These are phyloP conservation scores for Zopfia rhizophila DNA, from an alignment of 2,329 filamentous ascomycete species.

Conservation along the genomic window DNA sequence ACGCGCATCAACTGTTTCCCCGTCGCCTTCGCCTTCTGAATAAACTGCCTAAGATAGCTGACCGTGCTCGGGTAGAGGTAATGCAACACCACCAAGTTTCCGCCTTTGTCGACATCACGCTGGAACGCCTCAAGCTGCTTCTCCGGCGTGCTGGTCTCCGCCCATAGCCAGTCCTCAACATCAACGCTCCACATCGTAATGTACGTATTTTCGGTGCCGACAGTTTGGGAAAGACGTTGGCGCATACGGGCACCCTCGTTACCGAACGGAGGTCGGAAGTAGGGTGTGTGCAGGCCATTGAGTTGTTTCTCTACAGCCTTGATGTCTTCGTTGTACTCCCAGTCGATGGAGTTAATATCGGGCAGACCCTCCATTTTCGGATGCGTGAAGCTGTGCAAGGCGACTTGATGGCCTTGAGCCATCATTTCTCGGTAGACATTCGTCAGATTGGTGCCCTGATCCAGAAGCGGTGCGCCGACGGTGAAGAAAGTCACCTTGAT, in stretches of 20 bases:
- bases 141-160: conserved; percentile 68
- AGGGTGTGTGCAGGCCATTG: conserved; percentile 53
- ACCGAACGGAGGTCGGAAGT: conserved; percentile 77
- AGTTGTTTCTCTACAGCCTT: conserved; percentile 56
- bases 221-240: conserved; percentile 65
- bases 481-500: conserved; percentile 79
- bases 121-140: conserved; percentile 74
- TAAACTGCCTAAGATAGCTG: conserved; percentile 71
- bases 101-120: conserved; percentile 70
- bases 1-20: conserved; percentile 74
- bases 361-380: conserved; percentile 71
- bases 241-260: conserved; percentile 74
- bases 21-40: conserved; percentile 70
- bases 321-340: conserved; percentile 70
- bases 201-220: conserved; percentile 61
- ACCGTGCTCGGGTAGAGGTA: conserved; percentile 74
- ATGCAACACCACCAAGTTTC: conserved; percentile 74
- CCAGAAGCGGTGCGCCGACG: conserved; percentile 70
- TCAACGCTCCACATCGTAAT: conserved; percentile 77
- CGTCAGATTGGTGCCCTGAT: conserved; percentile 69
- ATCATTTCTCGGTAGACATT: conserved; percentile 72
- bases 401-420: conserved; percentile 72
- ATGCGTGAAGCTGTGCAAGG: conserved; percentile 75
- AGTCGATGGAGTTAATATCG: conserved; percentile 65
- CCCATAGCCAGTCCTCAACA: conserved; percentile 78